Evolutionary conservation across 2,329 filamentous ascomycete genomes (phyloP).

Genomic region (Aspergillus uvarum): DNA sequence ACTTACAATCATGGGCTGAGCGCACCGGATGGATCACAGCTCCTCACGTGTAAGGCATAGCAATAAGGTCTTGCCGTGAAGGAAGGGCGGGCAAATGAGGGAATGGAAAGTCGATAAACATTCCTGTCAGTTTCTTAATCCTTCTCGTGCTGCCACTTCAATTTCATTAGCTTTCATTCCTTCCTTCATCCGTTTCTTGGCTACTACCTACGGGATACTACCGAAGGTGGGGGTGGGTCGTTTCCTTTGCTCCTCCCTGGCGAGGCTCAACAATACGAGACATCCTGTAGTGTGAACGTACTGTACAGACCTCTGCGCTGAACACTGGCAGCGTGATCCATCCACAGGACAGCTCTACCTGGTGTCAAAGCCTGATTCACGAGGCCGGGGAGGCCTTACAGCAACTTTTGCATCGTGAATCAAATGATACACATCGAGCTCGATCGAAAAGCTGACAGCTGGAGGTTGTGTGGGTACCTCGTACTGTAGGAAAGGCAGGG

Average conservation of each 20-base stretch:
- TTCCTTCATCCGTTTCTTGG: neutral
- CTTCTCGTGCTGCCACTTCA: neutral
- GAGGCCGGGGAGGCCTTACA: neutral
- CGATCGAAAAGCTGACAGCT: neutral
- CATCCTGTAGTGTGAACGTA: neutral
- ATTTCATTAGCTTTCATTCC: neutral
- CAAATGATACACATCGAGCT: neutral
- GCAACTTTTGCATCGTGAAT: neutral
- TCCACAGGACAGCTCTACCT: neutral
- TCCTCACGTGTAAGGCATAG: neutral
- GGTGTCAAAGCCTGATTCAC: neutral
- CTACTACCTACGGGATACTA: neutral
- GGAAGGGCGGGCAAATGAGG: neutral
- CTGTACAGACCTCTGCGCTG: neutral
- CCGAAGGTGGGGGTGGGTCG: neutral
- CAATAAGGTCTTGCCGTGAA: neutral
- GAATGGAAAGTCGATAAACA: neutral
- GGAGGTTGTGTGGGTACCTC: neutral
- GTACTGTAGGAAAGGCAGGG: neutral
- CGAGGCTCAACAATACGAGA: neutral
- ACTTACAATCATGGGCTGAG: neutral
- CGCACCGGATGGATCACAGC: neutral
- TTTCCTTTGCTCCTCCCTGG: neutral
- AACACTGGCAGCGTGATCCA: neutral
- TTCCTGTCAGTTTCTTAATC: neutral